Evolutionary conservation across 805 yeast species (phyloP), one percentile per base, ranked within the genome.

Genomic region (Martiniozyma abietophila): DNA sequence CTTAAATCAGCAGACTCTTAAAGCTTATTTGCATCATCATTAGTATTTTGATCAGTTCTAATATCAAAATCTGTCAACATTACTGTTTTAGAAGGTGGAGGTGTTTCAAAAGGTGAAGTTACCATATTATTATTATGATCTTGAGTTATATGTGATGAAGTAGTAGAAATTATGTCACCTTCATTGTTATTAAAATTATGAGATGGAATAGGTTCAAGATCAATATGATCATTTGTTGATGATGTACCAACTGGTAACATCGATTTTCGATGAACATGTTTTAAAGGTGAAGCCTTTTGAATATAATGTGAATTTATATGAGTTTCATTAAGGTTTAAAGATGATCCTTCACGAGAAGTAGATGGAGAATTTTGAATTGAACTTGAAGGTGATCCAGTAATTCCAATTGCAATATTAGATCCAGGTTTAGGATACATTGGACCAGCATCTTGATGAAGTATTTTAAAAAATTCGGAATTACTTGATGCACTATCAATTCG

Each of bases 381-480:
- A 19, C 24, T 29, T 12, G 31, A 29, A 8, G 20, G 18, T 29
- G 31, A 29, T n/a, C 21, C 30, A 8, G 18, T 4, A 10, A 20
- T 18, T 12, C 16, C 18, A 18, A 26, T 26, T 10, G 20, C 29
- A 17, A 17, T 26, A 1, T n/a, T 20, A 10, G 29, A 26, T 16
- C 36, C 30, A 4, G 56, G 43, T 19, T 39, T 44, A 4, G 62
- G 62, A 44, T 53, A 56, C 4, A 51, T 45, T 5, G 59, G 49
- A 8, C 22, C 30, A 6, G 59, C 48, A 34, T 57, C 62, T 29
- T 44, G 46, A 38, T 42, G 44, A 32, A 54, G 48, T n/a, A 57
- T 33, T 25, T 39, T 39, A 11, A 29, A 35, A 9, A 39, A 31
- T 12, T 33, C 40, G 10, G 16, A 26, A 19, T 28, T 35, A 9